Evolutionary conservation across 192 early-diverging fungal species (phyloP), one percentile per base, ranked within the genome.

Genomic region (Podochytrium sp.): DNA sequence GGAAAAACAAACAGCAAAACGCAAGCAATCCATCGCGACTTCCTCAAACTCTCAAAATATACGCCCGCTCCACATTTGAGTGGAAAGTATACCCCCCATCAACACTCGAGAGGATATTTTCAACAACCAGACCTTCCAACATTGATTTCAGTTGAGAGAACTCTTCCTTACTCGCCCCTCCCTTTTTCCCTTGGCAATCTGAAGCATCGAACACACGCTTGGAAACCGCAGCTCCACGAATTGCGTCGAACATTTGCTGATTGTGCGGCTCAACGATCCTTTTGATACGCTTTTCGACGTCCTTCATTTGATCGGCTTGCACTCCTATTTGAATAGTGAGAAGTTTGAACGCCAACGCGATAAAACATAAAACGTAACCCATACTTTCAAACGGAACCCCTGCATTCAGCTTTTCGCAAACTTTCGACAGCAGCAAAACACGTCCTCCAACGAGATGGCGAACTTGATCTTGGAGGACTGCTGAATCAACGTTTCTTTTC

Each of bases 31-130:
- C n/a, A n/a, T n/a, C n/a, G n/a, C n/a, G n/a, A n/a, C n/a, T n/a
- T n/a, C 43, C 10, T 47, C 52, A 55, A 23, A 27, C 23, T 55
- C 30, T 23, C 52, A 55, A 33, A 35, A 20, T 5, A 61, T 61
- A 61, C 6, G 59, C 38, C 35, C 59, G 20, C 37, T 34, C 59
- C 33, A 61, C 33, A 35, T 38, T 1, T 10, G 59, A 61, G 59
- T 61, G 59, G 59, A 61, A 61, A 61, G 27, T 61, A 40, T 61
- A 61, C 12, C 59, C 59, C 14, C 27, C 59, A 61, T 40, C 38
- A 35, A 61, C 59, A 34, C 37, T 61, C 59, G 39, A 61, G 30
- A 61, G 59, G 37, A 61, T 34, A 61, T 61, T 61, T 61, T 61
- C 59, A 6, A 39, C 34, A 10, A 61, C 59, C 5, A 61, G 34